These are phyloP conservation scores for Akanthomyces lecanii DNA, from an alignment of 2,329 filamentous ascomycete genomes.

Conservation along the genomic window DNA sequence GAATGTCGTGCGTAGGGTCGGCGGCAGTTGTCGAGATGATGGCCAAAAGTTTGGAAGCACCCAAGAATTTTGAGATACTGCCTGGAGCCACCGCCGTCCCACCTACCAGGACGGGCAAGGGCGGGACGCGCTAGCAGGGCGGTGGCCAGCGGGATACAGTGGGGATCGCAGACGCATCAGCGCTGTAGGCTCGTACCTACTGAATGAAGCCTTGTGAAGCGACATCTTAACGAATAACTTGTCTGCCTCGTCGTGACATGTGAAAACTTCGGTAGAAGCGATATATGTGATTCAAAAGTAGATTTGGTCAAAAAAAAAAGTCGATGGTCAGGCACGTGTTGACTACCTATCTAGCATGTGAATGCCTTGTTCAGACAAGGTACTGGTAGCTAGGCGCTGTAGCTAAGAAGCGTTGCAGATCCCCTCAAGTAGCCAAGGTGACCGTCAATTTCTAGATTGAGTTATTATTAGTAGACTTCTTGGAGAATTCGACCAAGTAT, in stretches of 20 bases:
- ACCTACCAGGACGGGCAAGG: conserved; percentile 23
- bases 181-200: background rate
- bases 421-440: background rate
- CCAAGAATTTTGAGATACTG: conserved; percentile 36
- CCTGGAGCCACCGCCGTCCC: conserved; percentile 29
- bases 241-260: too few species aligned
- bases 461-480: background rate
- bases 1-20: background rate
- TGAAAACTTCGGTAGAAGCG: too few species aligned
- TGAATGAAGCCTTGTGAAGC: too few species aligned
- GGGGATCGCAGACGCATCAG: background rate
- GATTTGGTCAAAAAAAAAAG: too few species aligned
- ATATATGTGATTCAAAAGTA: too few species aligned
- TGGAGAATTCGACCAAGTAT: background rate
- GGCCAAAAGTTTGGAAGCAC: conserved; percentile 18
- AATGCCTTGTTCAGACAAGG: background rate
- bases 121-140: background rate
- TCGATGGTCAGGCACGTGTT: too few species aligned
- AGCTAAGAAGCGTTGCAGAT: background rate
- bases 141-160: background rate
- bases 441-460: background rate
- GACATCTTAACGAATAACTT: too few species aligned
- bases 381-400: background rate
- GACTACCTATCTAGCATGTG: background rate
- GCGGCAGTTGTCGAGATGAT: background rate